Evolutionary conservation across 2,329 filamentous ascomycete genomes (phyloP).

Genomic region (Hypoxylon rubiginosum): DNA sequence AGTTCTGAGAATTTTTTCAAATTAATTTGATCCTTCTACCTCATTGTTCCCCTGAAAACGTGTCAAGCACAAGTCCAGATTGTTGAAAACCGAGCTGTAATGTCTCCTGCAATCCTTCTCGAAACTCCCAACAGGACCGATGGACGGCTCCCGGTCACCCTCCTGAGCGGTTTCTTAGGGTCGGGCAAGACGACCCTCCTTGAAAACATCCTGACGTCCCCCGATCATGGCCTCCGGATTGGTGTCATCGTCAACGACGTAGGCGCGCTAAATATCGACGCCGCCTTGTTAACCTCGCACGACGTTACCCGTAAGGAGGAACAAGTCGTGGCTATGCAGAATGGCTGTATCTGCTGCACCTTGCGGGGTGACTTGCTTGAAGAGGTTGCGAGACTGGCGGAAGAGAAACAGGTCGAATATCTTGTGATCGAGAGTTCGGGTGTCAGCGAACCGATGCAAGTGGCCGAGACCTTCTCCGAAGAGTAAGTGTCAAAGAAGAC

Average conservation of each 20-base stretch:
- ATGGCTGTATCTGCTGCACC: constrained; percentile 83
- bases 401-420: constrained; percentile 76
- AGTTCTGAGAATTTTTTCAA: neutral
- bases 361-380: constrained; percentile 78
- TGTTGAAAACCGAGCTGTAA: neutral
- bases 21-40: neutral
- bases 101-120: constrained; percentile 29
- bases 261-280: constrained; percentile 75
- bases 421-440: constrained; percentile 79
- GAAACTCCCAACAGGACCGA: constrained; percentile 3
- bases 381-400: constrained; percentile 74
- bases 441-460: constrained; percentile 80
- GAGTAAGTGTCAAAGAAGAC: constrained; percentile 29
- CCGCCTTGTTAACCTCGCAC: constrained; percentile 70
- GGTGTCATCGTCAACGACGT: constrained; percentile 83
- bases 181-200: constrained; percentile 80
- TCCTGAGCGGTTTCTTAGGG: constrained; percentile 73
- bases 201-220: constrained; percentile 74
- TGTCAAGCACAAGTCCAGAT: neutral
- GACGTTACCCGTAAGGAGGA: constrained; percentile 69
- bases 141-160: constrained; percentile 67
- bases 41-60: neutral
- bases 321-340: constrained; percentile 76
- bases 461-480: constrained; percentile 75
- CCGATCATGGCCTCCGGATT: constrained; percentile 75